Conservation (phyloP, 2,329 filamentous ascomycete genomes). For the Diaporthe eres region DNA sequence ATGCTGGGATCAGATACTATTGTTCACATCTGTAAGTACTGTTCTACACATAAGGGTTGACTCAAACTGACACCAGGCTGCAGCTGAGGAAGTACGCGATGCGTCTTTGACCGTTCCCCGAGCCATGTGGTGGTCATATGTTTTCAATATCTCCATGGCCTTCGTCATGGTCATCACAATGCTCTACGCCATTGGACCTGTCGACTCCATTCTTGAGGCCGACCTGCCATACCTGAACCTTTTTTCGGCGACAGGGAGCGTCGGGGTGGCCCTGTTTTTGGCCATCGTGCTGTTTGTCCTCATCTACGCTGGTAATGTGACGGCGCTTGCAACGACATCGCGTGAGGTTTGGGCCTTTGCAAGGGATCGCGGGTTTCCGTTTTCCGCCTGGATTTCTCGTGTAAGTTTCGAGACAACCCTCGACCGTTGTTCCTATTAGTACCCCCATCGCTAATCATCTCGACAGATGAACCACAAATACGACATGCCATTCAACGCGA, state of each 20-base stretch:
- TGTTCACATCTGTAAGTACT: constrained; percentile 38
- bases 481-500: constrained; percentile 51
- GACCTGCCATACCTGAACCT: constrained; percentile 39
- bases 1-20: constrained; percentile 41
- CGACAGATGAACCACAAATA: constrained; percentile 37
- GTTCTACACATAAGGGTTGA: rapidly evolving
- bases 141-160: constrained; percentile 33
- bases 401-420: neutral
- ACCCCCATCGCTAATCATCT: neutral
- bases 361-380: constrained; percentile 38
- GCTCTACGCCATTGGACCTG: constrained; percentile 34
- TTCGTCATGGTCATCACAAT: constrained; percentile 39
- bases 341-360: constrained; percentile 40
- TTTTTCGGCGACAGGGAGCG: constrained; percentile 36
- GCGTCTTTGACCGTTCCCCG: constrained; percentile 35
- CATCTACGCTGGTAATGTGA: constrained; percentile 36
- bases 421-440: rapidly evolving
- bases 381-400: constrained; percentile 36
- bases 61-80: neutral
- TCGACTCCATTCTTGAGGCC: constrained; percentile 36
- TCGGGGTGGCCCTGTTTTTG: constrained; percentile 33
- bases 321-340: constrained; percentile 38
- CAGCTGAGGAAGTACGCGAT: constrained; percentile 38
- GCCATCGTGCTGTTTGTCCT: constrained; percentile 35
- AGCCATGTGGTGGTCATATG: constrained; percentile 41